Base-by-base conservation (phyloP, 2,329 filamentous ascomycete species). In the Aspergillus sp. region DNA sequence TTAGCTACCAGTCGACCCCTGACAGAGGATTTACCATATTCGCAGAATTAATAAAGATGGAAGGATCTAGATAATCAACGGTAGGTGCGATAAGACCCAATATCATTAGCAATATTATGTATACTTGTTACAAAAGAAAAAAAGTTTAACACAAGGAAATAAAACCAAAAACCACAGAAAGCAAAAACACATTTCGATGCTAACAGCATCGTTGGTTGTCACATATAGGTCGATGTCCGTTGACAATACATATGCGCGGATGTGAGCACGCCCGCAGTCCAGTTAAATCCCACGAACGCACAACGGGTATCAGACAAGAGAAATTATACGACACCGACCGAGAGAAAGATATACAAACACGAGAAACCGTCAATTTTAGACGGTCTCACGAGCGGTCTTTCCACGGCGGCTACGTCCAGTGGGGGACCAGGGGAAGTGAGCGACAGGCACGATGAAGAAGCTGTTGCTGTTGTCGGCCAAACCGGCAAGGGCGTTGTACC, bases 391-490 rank as follows among this genome's bases (percentile, higher is more conserved):
- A 35, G 74, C 72, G 46, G 68, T 70, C 74, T 84, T 74, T 46
- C 54, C 74, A 51, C 82, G 78, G 50, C 65, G 67, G 67, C 81
- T 77, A 52, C 78, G 79, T 45, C 81, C 86, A 71, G 85, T 85
- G 59, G 86, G 84, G 34, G 86, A 91, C 91, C 91, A 96, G 45
- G 90, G 91, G 77, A 96, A 94, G 76, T 95, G 89, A 59, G 86
- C 83, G 53, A 96, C 89, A 44, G 90, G 91, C 52, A 94, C 81
- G 67, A 93, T 77, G 76, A 95, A 93, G 82, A 95, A 95, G 75
- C 88, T 93, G 63, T 76, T 76, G 56, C 65, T 71, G 44, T 61
- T 68, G 57, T 93, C 87, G 51, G 85, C 83, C 48, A 93, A 80
- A 79, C 87, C 87, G 44, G 86, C 86, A 50, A 91, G 75, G 34